Evolutionary conservation across 768 basidiomycete genomes (phyloP), one percentile per base, ranked within the genome.

Genomic region (Lentinus brumalis): DNA sequence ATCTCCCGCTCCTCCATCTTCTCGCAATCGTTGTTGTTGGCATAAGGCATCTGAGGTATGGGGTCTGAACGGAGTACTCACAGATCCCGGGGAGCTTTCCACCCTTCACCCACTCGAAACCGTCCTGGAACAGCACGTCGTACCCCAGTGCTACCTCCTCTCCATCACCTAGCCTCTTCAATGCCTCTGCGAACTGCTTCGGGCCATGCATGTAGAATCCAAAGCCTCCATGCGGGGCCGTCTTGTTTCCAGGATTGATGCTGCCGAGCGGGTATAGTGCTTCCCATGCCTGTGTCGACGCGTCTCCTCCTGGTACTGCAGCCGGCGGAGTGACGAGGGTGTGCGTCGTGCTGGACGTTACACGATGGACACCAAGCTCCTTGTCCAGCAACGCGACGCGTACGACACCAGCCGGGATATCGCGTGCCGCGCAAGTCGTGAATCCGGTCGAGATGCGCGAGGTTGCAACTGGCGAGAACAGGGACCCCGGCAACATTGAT

Each of bases 71-170:
- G 66, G n/a, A 65, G 59, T 15, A 77, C 88, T 67, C 63, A 85
- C 86, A 88, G 15, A 88, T 72, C 11, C 90, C 90, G 35, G 90
- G 89, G 15, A 91, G 76, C 68, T 92, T 92, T 1, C 90, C 90
- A 31, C 90, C 90, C 66, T 86, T 86, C n/a, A 76, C 78, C 81
- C 85, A 91, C 40, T 83, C 80, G 81, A 86, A 91, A 1, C 77
- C 86, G 0, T 76, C 69, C 59, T 85, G 73, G 50, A 91, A 81
- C 81, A 85, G 84, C 70, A 89, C 79, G 2, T 85, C 81, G 68
- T 91, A 92, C 60, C 84, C 81, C 67, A 89, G 76, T 0, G 86
- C 63, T 2, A 83, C 84, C 59, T 92, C 86, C 4, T 18, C 26
- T 40, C 31, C 29, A 40, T 3, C 21, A 18, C 31, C 12, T 61